phyloP scores from a whole-genome alignment of 2,329 filamentous ascomycete genomes.

The Verticillium tricorpus region DNA sequence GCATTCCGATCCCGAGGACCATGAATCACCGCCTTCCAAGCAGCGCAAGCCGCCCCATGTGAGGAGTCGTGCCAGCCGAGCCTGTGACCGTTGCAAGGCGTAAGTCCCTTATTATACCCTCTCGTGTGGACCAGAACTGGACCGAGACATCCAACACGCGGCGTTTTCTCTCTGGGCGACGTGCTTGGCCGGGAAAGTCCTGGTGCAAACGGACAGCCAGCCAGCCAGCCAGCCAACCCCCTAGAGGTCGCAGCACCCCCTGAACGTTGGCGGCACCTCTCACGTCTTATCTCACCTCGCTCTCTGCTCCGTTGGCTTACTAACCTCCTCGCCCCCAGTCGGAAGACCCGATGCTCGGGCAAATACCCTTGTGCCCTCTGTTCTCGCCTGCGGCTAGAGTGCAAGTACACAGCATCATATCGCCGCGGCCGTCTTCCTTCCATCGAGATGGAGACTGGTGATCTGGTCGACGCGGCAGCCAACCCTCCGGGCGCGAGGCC shows the following conservation, averaged over 20 bases:
- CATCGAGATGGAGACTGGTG: constrained; percentile 14
- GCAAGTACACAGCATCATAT: constrained; percentile 17
- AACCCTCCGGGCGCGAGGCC: neutral
- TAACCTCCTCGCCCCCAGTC: constrained; percentile 7
- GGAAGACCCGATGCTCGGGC: constrained; percentile 20
- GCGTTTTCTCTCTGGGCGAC: neutral
- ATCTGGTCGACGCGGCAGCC: neutral
- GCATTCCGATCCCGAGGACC: neutral
- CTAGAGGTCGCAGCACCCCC: neutral
- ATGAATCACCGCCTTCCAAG: neutral
- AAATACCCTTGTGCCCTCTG: constrained; percentile 18
- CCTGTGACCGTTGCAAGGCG: constrained; percentile 21
- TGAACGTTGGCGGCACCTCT: neutral
- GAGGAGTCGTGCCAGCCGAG: constrained; percentile 7
- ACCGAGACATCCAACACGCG: neutral
- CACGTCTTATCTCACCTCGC: neutral
- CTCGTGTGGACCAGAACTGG: neutral
- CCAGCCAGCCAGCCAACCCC: too few species aligned
- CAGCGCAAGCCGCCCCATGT: constrained; percentile 4
- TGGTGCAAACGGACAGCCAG: too few species aligned
- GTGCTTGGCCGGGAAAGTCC: too few species aligned
- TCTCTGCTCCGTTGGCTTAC: neutral
- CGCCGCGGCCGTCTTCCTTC: constrained; percentile 17
- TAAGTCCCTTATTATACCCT: constrained; percentile 7
- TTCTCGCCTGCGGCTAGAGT: constrained; percentile 16